Evolutionary conservation across 2,329 filamentous ascomycete species (phyloP), one percentile per base, ranked within the genome.

Genomic region (Trichoderma pleuroti): DNA sequence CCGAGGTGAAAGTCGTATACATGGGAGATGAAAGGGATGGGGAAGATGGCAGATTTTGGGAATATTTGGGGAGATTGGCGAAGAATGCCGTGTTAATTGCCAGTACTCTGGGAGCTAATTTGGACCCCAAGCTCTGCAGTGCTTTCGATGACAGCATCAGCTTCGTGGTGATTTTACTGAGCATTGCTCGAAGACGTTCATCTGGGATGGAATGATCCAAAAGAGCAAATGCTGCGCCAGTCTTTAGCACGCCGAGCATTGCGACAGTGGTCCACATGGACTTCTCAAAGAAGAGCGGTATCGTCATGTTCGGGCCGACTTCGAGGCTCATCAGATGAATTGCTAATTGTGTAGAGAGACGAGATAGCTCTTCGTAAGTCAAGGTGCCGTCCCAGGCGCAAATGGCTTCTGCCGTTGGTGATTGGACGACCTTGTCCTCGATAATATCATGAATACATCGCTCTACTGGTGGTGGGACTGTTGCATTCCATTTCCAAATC

Each of bases 381-480:
- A 76, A 56, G 4, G 46, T 10, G 4, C 74, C 74, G 54, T 77
- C 75, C 75, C 75, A 77, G 0, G 73, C 71, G 32, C 66, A 71
- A 4, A 77, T 68, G 5, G 76, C 75, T 8, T 57, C 64, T 18
- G 60, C 59, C 12, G 71, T 34, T 8, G 74, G 72, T 2, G 14
- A 14, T 26, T 7, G 18, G 21, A 57, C 24, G 5, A 5, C 26
- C 8, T 32, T 24, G 9, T 64, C 46, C 5, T 16, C 18, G 49
- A 70, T 36, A 18, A 49, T 0, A 5, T 70, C 46, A 16, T 70
- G 60, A 10, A 70, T 24, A 34, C 60, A 70, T 49, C 18, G 30
- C 5, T 70, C 59, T 9, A 69, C 18, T 21, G 66, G 34, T 21
- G 18, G 3, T 12, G 56, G 56, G 16, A 69, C 26, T 9, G 21